Evolutionary conservation across 2,329 filamentous ascomycete species (phyloP).

Genomic region (Amauroascus verrucosus): DNA sequence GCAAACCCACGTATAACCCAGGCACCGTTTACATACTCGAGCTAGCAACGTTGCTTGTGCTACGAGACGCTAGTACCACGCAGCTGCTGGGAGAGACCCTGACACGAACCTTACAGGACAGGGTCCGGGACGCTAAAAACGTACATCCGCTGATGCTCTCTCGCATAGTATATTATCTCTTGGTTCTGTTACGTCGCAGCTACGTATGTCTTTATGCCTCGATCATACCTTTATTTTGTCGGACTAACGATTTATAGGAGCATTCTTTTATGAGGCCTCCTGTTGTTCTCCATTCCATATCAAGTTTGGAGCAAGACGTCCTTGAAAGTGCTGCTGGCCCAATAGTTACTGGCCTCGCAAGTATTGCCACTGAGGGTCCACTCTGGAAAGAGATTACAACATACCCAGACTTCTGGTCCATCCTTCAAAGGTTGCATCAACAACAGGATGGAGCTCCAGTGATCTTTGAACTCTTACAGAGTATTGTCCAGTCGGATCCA

Average conservation of each 20-base stretch:
- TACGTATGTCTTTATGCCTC: constrained; percentile 52
- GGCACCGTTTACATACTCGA: constrained; percentile 84
- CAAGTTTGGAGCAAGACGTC: constrained; percentile 68
- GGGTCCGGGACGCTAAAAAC: constrained; percentile 67
- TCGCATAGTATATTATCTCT: constrained; percentile 73
- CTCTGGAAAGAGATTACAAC: constrained; percentile 88
- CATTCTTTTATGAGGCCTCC: constrained; percentile 86
- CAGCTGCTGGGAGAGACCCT: constrained; percentile 66
- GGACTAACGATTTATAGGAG: constrained; percentile 46
- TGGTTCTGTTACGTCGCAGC: constrained; percentile 70
- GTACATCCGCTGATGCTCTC: constrained; percentile 78
- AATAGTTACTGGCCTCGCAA: constrained; percentile 65
- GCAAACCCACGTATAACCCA: constrained; percentile 66
- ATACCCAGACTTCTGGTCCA: constrained; percentile 94
- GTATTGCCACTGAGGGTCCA: constrained; percentile 63
- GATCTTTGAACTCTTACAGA: constrained; percentile 81
- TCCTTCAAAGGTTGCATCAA: constrained; percentile 64
- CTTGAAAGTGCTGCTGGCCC: constrained; percentile 66
- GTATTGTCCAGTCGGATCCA: constrained; percentile 59
- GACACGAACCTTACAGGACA: constrained; percentile 65
- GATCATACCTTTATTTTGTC: background rate
- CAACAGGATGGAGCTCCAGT: constrained; percentile 60
- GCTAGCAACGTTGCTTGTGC: constrained; percentile 69
- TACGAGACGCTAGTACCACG: constrained; percentile 64
- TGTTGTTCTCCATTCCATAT: constrained; percentile 82